Conservation (phyloP, 768 basidiomycete species). For the Agaricus bisporus region DNA sequence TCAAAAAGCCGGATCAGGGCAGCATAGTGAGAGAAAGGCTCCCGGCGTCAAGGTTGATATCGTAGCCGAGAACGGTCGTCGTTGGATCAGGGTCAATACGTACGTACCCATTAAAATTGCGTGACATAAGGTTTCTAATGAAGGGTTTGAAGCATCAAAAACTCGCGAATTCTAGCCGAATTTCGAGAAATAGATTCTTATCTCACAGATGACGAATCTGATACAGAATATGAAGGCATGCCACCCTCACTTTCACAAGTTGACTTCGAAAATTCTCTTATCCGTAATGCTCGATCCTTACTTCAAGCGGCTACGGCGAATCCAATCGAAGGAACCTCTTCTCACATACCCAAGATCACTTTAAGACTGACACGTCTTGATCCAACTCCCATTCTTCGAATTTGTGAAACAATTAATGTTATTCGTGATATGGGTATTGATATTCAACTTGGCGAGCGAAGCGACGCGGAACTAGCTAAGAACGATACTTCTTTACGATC, state of each 20-base stretch:
- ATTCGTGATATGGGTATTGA: conserved; percentile 59
- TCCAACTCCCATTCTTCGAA: conserved; percentile 37
- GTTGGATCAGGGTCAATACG: conserved; percentile 89
- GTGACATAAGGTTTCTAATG: neutral
- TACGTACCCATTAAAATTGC: conserved; percentile 27
- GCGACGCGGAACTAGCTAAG: conserved; percentile 18
- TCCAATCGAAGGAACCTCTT: conserved; percentile 32
- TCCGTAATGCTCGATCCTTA: conserved; percentile 66
- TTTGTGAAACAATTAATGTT: conserved; percentile 48
- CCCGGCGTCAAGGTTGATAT: conserved; percentile 71
- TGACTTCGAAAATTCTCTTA: conserved; percentile 66
- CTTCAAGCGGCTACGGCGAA: conserved; percentile 58
- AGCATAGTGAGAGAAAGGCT: conserved; percentile 17
- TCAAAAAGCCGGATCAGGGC: neutral
- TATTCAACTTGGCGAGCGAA: conserved; percentile 60
- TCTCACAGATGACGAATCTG: conserved; percentile 51
- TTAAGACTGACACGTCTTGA: conserved; percentile 70
- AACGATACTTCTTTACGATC: neutral
- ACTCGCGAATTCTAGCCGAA: conserved; percentile 69
- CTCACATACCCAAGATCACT: conserved; percentile 40
- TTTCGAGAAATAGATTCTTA: conserved; percentile 85
- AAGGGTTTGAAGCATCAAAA: conserved; percentile 52
- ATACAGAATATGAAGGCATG: conserved; percentile 23
- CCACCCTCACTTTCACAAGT: conserved; percentile 37
- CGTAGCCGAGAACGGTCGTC: conserved; percentile 64